Evolutionary conservation across 768 basidiomycete species (phyloP), one percentile per base, ranked within the genome.

Genomic region (Trametes meyenii): DNA sequence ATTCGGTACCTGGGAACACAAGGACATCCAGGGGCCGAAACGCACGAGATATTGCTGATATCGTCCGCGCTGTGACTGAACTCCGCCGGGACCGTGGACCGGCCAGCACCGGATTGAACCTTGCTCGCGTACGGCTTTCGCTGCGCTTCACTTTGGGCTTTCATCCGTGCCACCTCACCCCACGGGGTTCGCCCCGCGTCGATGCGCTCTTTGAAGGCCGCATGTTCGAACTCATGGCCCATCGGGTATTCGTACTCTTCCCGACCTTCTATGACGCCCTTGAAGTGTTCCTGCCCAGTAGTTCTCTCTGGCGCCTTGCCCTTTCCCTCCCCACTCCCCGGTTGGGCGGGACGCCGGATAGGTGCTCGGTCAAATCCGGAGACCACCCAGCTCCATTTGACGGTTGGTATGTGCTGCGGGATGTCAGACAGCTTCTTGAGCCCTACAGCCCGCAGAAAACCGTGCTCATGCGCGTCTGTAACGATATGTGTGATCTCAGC

Each of bases 401-500:
- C 80, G 12, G 84, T 85, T 11, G 87, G 85, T 12, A 90, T 85
- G 44, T 82, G 75, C n/a, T 78, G 70, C 4, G 90, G 89, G 45
- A 92, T 86, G 4, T 89, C 81, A 7, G 70, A 72, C 16, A 87
- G 71, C 5, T 61, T 72, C 65, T 78, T 83, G 21, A 88, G 67
- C 1, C 83, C 83, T 3, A 88, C 73, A 1, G 79, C 72, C 16
- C 55, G 64, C n/a, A 76, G 56, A 2, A 78, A 73, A 5, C 62
- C 57, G 26, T 64, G 68, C 60, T 67, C 49, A 19, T 61, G 63
- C 2, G 68, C 66, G 35, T 75, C 65, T 7, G 85, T 84, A 35
- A 92, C 78, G 54, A 93, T 86, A 66, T 91, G 88, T 3, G 90
- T 90, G 29, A 88, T 82, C 8, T 71, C 62, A 5, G 67, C 62